phyloP scores from a whole-genome alignment of 805 yeast species.

The Ascoidea rubescens region DNA sequence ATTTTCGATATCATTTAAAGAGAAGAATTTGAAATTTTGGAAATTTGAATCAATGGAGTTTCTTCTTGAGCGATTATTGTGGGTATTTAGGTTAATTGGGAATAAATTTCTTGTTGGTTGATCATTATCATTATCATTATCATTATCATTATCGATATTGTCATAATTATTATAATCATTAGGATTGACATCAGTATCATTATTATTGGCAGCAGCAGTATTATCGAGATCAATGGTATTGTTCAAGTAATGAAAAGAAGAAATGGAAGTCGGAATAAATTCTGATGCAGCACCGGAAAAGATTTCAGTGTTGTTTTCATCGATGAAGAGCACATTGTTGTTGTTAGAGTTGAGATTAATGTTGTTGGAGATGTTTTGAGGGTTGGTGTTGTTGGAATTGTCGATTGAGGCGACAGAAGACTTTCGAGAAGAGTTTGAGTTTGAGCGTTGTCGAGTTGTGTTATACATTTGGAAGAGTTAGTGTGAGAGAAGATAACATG shows the following conservation, averaged over 20 bases:
- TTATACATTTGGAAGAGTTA: no score
- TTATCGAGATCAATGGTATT: constrained; percentile 16
- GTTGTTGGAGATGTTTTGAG: no score
- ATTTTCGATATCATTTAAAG: constrained; percentile 65
- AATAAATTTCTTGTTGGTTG: constrained; percentile 22
- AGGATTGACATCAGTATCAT: neutral
- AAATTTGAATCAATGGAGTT: constrained; percentile 15
- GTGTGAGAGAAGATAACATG: no score
- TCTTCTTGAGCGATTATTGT: constrained; percentile 18
- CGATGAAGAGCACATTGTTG: no score
- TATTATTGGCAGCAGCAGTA: neutral
- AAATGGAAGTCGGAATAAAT: constrained; percentile 62
- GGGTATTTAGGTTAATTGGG: constrained; percentile 15
- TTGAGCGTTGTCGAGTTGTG: no score
- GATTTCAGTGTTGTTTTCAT: constrained; percentile 56
- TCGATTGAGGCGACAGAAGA: no score
- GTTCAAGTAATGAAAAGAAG: constrained; percentile 65
- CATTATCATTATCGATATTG: neutral
- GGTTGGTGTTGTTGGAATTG: no score
- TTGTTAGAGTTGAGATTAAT: no score
- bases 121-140: constrained; percentile 8
- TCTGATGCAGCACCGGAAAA: constrained; percentile 70
- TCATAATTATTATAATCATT: neutral
- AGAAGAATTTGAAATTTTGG: constrained; percentile 60
- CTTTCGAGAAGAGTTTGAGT: no score